Evolutionary conservation across 1,284 basidiomycete species (phyloP), one percentile per base, ranked within the genome.

Genomic region (Xerocomus cyaneibrunnescens): DNA sequence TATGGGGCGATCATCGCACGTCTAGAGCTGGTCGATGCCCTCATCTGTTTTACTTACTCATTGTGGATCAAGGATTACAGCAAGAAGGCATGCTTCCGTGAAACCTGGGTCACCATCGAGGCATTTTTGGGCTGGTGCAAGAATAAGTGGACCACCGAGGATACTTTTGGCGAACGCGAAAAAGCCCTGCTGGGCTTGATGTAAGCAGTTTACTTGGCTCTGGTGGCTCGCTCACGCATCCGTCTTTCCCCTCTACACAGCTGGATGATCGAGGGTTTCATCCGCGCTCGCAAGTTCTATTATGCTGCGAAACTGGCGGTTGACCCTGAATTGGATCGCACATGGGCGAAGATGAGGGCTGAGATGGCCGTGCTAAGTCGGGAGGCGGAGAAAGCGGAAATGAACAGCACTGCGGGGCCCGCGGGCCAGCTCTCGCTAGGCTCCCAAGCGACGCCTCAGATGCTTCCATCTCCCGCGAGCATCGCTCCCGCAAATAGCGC

Each of bases 381-480:
- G n/a, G 73, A 76, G 57, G 77, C 75, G 52, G 74, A 78, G 55
- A 64, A 58, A 56, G 61, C 66, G 56, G 62, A 65, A 68, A 73
- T 64, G 69, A 71, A 62, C 56, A 68, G 58, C 54, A 59, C 58
- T 53, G 62, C 68, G 40, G 65, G 69, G 32, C 68, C 69, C 58
- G 66, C 70, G 45, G 64, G 66, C 57, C 63, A 72, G 59, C 64
- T 72, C 41, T 60, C 72, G 48, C 62, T 73, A 35, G 75, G 74
- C 58, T 70, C 75, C 7, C 73, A 78, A 55, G 63, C 71, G 4
- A 80, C 83, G 0, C 84, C 84, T 31, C 78, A 79, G 27, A 86
- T 87, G 84, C 79, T 89, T 39, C 87, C 87, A 17, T 89, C 87
- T 32, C 87, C 87, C 3, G 85, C 81, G 7, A 84, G 82, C 61